These are phyloP conservation scores for Elsinoe australis DNA, from an alignment of 2,329 filamentous ascomycete genomes.

Conservation along the genomic window DNA sequence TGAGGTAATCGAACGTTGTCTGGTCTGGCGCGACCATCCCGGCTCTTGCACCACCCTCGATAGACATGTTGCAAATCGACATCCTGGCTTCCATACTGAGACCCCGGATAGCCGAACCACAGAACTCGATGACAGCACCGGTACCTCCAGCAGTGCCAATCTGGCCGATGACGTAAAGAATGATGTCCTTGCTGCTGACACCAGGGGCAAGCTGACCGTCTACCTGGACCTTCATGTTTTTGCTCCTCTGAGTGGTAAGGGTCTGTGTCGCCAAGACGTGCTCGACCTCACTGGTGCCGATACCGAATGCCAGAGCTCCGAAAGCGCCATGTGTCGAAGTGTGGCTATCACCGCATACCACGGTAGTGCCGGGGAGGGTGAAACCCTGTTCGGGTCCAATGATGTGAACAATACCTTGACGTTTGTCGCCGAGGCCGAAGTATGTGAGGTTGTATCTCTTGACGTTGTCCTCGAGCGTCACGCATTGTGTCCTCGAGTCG, in stretches of 20 bases:
- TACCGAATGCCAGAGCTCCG: conserved; percentile 88
- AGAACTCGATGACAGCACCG: conserved; percentile 93
- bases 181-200: conserved; percentile 91
- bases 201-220: conserved; percentile 83
- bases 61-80: conserved; percentile 99
- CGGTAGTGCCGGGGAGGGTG: conserved; percentile 91
- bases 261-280: conserved; percentile 96
- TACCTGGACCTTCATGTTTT: conserved; percentile 97
- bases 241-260: conserved; percentile 86
- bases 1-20: conserved; percentile 89
- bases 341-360: conserved; percentile 96
- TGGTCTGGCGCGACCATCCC: conserved; percentile 97
- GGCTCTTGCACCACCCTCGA: conserved; percentile 88
- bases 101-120: conserved; percentile 80
- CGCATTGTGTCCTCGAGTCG: conserved; percentile 87
- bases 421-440: conserved; percentile 91
- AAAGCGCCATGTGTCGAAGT: conserved; percentile 98
- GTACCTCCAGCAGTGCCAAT: conserved; percentile 95
- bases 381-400: conserved; percentile 98
- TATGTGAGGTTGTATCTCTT: conserved; percentile 95
- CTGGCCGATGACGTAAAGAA: conserved; percentile 84
- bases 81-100: conserved; percentile 94
- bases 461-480: conserved; percentile 94
- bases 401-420: conserved; percentile 96
- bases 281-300: conserved; percentile 96